Base-by-base conservation (phyloP, 331 rosid genomes). In the Saraca asoca region DNA sequence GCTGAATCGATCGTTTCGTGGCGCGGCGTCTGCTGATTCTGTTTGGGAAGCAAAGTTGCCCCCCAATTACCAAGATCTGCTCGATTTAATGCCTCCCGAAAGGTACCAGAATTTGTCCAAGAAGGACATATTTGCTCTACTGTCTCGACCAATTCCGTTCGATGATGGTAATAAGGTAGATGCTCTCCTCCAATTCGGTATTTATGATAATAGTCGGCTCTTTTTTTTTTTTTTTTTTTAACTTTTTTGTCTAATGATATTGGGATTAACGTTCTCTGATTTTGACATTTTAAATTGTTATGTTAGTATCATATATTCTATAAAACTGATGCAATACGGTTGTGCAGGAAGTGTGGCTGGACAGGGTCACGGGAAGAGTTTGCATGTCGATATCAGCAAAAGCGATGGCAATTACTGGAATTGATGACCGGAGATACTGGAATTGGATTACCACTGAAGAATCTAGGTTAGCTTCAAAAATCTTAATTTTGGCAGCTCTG, bases 351-450 rank as follows among this genome's bases (percentile, higher is more conserved):
- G 76, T 81, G 44, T 93, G 98, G 96, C 69, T 89, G 57, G 95
- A 92, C 67, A 82, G 82, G 78, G 87, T 83, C 60, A 84, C 94
- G 1, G 95, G 96, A 64, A 85, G 83, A 77, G 83, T 87, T 81
- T 92, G 98, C 71, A 68, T 87, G 88, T 82, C 91, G 12, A 83
- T 93, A 49, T 93, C 95, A 5, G 88, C 96, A 0, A 93, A 66
- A 79, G 96, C 80, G 6, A 64, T 89, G 98, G 79, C 80, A 3
- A 87, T 93, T 58, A 89, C 95, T 5, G 98, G 96, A 75, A 89
- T 93, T 55, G 98, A 93, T 41, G 96, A 93, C 62, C 80, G 96
- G 50, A 86, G 98, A 74, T 92, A 92, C 75, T 92, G 98, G 98
- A 89, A 82, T 62, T 92, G 96, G 98, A 48, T 92, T 82, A 82